A percentile compares a stretch with the other conserved stretches of the same genome.
Conservation (phyloP, 2,329 filamentous ascomycete genomes). For the Aspergillus fumigatus region DNA sequence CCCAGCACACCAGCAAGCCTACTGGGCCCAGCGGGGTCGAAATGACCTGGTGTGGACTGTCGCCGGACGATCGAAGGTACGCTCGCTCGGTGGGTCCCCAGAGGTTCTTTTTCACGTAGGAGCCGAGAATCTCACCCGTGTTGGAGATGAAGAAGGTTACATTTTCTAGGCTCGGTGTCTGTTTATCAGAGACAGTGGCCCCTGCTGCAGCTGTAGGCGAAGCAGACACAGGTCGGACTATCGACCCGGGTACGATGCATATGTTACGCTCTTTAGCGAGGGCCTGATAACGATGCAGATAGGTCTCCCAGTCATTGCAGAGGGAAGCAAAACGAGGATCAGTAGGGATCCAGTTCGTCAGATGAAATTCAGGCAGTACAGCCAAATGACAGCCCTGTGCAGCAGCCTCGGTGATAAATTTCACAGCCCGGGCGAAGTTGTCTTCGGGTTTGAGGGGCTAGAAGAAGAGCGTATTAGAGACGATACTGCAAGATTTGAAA, state of each 20-base stretch:
- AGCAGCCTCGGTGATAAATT: slow-evolving; percentile 44
- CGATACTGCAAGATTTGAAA: neutral
- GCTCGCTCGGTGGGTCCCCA: slow-evolving; percentile 1
- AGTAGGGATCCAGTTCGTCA: slow-evolving; percentile 49
- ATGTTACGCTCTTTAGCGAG: slow-evolving; percentile 49
- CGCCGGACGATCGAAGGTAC: neutral
- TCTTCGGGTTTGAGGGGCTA: slow-evolving; percentile 1
- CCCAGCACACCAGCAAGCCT: slow-evolving; percentile 54
- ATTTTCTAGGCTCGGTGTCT: slow-evolving; percentile 42
- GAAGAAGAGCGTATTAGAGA: neutral
- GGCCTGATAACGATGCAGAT: slow-evolving; percentile 48
- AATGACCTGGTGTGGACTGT: neutral
- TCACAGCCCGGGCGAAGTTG: slow-evolving; percentile 25
- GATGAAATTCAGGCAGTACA: slow-evolving; percentile 55
- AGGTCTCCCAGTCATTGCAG: slow-evolving; percentile 46
- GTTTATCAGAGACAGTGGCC: slow-evolving; percentile 28
- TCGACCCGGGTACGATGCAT: slow-evolving; percentile 41
- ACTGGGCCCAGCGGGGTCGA: slow-evolving; percentile 50
- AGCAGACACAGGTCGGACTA: slow-evolving; percentile 27
- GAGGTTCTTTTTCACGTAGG: slow-evolving; percentile 47
- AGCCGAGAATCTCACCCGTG: slow-evolving; percentile 46
- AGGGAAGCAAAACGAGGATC: slow-evolving; percentile 43
- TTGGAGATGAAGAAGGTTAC: slow-evolving; percentile 53
- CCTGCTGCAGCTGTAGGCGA: slow-evolving; percentile 3
- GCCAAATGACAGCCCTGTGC: slow-evolving; percentile 47